phyloP scores from a whole-genome alignment of 768 basidiomycete species.

The Podaxis sp. region DNA sequence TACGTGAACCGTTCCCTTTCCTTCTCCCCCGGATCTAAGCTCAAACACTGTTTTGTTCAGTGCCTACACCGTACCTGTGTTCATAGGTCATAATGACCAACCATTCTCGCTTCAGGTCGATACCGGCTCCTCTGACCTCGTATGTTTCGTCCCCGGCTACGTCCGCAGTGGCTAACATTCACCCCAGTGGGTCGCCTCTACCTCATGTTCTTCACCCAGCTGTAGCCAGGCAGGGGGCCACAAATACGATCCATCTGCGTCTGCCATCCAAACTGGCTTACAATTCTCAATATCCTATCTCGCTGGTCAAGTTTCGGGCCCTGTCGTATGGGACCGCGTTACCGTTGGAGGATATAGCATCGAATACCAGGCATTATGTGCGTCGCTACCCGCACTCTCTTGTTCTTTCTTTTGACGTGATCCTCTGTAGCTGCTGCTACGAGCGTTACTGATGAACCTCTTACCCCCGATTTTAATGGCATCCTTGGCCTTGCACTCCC shows the following conservation, averaged over 20 bases:
- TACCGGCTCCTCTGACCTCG: constrained; percentile 81
- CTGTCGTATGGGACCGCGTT: constrained; percentile 70
- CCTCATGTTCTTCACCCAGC: constrained; percentile 53
- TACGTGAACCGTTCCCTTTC: constrained; percentile 44
- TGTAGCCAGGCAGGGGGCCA: constrained; percentile 48
- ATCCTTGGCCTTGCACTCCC: constrained; percentile 79
- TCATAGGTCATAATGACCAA: constrained; percentile 48
- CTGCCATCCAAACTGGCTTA: constrained; percentile 41
- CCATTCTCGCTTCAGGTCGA: constrained; percentile 71
- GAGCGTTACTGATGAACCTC: constrained; percentile 53
- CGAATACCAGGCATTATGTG: constrained; percentile 69
- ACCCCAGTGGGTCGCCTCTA: constrained; percentile 62
- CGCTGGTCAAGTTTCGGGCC: constrained; percentile 55
- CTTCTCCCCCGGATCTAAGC: background rate
- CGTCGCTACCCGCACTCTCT: constrained; percentile 16
- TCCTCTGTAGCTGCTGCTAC: constrained; percentile 54
- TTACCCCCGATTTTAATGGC: constrained; percentile 58
- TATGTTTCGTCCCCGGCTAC: constrained; percentile 31
- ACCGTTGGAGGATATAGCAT: constrained; percentile 64
- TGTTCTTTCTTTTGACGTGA: background rate
- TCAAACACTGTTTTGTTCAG: constrained; percentile 33
- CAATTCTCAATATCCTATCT: constrained; percentile 59
- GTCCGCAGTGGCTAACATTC: constrained; percentile 32
- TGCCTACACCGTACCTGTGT: constrained; percentile 62
- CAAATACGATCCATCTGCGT: constrained; percentile 53